Evolutionary conservation across 345 rosid genomes (phyloP).

Genomic region (Arabis hirsuta): DNA sequence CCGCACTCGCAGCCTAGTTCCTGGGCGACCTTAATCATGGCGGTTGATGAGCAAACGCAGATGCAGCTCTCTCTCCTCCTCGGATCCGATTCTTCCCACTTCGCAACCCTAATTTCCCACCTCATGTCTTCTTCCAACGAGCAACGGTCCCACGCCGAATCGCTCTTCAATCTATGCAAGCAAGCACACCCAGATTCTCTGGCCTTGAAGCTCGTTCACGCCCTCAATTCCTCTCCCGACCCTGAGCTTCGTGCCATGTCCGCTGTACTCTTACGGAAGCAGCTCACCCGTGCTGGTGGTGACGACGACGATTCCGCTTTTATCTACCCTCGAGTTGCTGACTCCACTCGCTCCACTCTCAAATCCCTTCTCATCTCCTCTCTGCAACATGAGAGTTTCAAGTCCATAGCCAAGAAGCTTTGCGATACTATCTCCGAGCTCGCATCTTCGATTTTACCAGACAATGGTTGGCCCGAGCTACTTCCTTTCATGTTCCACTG

Average conservation of each 20-base stretch:
- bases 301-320: slow-evolving; percentile 50
- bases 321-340: slow-evolving; percentile 49
- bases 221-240: slow-evolving; percentile 49
- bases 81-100: slow-evolving; percentile 58
- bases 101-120: slow-evolving; percentile 65
- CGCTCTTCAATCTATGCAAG: slow-evolving; percentile 60
- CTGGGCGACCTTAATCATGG: slow-evolving; percentile 27
- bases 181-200: slow-evolving; percentile 64
- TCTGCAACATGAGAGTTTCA: slow-evolving; percentile 53
- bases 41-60: slow-evolving; percentile 44
- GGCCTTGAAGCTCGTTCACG: slow-evolving; percentile 55
- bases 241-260: slow-evolving; percentile 64
- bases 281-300: slow-evolving; percentile 48
- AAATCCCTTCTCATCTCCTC: slow-evolving; percentile 55
- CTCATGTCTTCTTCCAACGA: slow-evolving; percentile 81
- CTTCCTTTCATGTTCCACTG: slow-evolving; percentile 67
- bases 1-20: slow-evolving; percentile 12
- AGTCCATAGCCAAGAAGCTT: slow-evolving; percentile 55
- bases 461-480: slow-evolving; percentile 65
- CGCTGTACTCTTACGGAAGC: slow-evolving; percentile 70
- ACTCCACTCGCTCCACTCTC: slow-evolving; percentile 51
- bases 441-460: slow-evolving; percentile 54
- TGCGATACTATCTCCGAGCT: slow-evolving; percentile 73
- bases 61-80: slow-evolving; percentile 46
- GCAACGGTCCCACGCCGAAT: slow-evolving; percentile 69